Evolutionary conservation across 805 yeast species (phyloP).

Genomic region (Metschnikowia vanudenii): DNA sequence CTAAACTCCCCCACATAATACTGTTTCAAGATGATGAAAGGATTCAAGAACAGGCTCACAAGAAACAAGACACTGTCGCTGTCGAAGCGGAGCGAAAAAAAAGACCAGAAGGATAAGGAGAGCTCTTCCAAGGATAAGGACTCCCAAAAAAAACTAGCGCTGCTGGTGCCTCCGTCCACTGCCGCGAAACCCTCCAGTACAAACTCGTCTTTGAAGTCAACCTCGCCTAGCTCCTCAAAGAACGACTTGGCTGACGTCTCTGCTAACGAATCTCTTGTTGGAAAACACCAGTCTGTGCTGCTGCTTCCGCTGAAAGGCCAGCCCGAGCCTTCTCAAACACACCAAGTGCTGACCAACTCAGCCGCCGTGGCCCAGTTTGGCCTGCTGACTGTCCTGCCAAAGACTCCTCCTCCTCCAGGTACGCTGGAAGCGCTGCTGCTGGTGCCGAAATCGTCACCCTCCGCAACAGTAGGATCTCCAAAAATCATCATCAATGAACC

Average conservation of each 20-base stretch:
- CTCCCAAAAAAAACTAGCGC: slow-evolving; percentile 8
- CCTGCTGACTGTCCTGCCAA: slow-evolving; percentile 7
- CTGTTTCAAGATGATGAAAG: slow-evolving; percentile 65
- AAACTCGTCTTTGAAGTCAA: slow-evolving; percentile 28
- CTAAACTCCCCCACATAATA: background rate
- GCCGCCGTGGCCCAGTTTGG: slow-evolving; percentile 10
- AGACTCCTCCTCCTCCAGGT: slow-evolving; percentile 10
- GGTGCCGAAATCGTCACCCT: background rate
- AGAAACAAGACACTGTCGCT: slow-evolving; percentile 38
- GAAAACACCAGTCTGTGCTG: background rate
- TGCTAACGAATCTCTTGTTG: background rate
- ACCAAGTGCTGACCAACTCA: background rate
- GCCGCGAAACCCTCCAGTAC: slow-evolving; percentile 17
- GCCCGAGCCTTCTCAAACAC: background rate
- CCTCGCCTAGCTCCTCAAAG: slow-evolving; percentile 37
- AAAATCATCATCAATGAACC: slow-evolving; percentile 22
- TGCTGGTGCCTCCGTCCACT: slow-evolving; percentile 6
- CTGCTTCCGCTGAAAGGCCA: slow-evolving; percentile 2
- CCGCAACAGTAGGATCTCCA: slow-evolving; percentile 12
- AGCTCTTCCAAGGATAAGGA: slow-evolving; percentile 31
- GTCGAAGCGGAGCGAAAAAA: slow-evolving; percentile 35
- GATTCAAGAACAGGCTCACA: slow-evolving; percentile 58
- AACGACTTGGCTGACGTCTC: slow-evolving; percentile 13
- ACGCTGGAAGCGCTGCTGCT: no score
- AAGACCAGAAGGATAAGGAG: slow-evolving; percentile 35